A percentile compares a stretch with the other conserved stretches of the same genome.
phyloP scores from a whole-genome alignment of 2,329 filamentous ascomycete genomes.

The Hymenoscyphus infarciens region DNA sequence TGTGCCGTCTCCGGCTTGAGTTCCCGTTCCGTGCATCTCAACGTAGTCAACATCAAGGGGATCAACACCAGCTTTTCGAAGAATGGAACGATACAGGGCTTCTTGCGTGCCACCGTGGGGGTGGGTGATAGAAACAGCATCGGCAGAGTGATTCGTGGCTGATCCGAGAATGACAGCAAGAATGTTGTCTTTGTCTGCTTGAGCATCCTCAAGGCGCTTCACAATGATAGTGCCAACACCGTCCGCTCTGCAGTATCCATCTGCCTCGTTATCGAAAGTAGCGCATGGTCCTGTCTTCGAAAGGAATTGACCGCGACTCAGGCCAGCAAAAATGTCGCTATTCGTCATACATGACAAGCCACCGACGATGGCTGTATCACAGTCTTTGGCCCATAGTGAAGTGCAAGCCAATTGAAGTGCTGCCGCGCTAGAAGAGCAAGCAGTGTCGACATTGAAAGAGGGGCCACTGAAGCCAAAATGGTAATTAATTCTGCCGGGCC shows the following conservation, averaged over 20 bases:
- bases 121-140: conserved; percentile 73
- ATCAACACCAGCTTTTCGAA: conserved; percentile 70
- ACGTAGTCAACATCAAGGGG: conserved; percentile 77
- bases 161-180: conserved; percentile 59
- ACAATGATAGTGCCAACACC: conserved; percentile 45
- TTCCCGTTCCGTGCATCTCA: conserved; percentile 88
- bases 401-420: conserved; percentile 35
- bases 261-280: conserved; percentile 43
- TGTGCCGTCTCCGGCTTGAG: conserved; percentile 76
- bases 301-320: conserved; percentile 33
- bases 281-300: conserved; percentile 44
- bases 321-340: conserved; percentile 32
- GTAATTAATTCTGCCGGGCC: conserved; percentile 38
- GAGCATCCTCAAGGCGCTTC: conserved; percentile 46
- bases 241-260: conserved; percentile 51
- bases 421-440: conserved; percentile 41
- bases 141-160: conserved; percentile 75
- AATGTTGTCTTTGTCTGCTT: conserved; percentile 46
- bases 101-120: conserved; percentile 77
- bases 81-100: conserved; percentile 65
- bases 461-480: conserved; percentile 44
- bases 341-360: conserved; percentile 31
- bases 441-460: conserved; percentile 40
- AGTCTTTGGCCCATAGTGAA: conserved; percentile 32
- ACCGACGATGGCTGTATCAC: conserved; percentile 34